Evolutionary conservation across 1,139 yeast genomes (phyloP).

Genomic region (Pneumocystis wakefieldiae): DNA sequence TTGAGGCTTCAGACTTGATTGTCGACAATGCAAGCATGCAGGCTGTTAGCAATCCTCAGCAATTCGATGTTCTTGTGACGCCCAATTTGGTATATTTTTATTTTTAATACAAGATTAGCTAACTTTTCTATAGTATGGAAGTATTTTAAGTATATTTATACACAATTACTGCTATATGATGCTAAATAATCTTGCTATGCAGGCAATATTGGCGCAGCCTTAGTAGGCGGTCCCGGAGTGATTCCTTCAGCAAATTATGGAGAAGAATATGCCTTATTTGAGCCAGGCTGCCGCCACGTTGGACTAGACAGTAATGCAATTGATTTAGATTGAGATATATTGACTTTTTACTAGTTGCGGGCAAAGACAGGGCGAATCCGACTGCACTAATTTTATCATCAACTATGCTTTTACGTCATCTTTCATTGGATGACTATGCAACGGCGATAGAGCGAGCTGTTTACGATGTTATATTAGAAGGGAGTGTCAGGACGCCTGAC

Average conservation of each 20-base stretch:
- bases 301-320: constrained; percentile 52
- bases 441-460: constrained; percentile 80
- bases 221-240: constrained; percentile 96
- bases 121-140: constrained; percentile 53
- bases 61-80: constrained; percentile 92
- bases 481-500: constrained; percentile 66
- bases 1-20: constrained; percentile 78
- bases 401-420: constrained; percentile 82
- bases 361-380: constrained; percentile 65
- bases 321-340: constrained; percentile 29
- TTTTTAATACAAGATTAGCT: neutral
- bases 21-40: constrained; percentile 99
- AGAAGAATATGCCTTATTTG: constrained; percentile 93
- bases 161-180: neutral
- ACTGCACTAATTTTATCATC: constrained; percentile 92
- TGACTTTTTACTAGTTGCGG: constrained; percentile 42
- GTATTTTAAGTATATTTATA: constrained; percentile 32
- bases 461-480: constrained; percentile 76
- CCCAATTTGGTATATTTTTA: constrained; percentile 39
- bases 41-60: constrained; percentile 96
- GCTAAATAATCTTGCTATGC: constrained; percentile 21
- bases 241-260: constrained; percentile 98
- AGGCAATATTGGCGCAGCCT: constrained; percentile 96
- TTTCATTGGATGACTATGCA: constrained; percentile 73
- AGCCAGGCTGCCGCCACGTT: constrained; percentile 99